Base-by-base conservation (phyloP, 208 protist genomes). In the Acanthamoeba lenticulata region DNA sequence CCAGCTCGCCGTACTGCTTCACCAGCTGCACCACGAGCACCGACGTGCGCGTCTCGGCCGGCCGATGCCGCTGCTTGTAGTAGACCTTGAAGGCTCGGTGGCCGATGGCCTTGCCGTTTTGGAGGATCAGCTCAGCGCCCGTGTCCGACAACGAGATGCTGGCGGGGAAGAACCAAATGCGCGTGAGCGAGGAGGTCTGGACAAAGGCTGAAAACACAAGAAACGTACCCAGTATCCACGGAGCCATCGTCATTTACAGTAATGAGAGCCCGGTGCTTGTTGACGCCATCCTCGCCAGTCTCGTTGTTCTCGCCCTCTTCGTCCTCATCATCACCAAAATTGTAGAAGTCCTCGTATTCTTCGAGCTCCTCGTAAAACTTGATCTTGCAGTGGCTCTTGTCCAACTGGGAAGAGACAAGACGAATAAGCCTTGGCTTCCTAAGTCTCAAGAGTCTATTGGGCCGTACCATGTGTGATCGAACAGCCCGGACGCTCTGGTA, bases 331-430 rank as follows among this genome's bases (percentile, higher is more conserved):
- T 88, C 79, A 27, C 45, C 47, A 40, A 96, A 97, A 72, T 98
- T 96, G 92, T 97, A 98, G 47, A 79, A 98, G 34, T 97, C 97
- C 11, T 83, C 65, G 21, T 94, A 96, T 92, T 98, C 96, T 2
- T 94, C 88, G 36, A 93, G 74, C 27, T 96, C 89, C 7, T 95
- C 96, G 24, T 96, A 94, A 83, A 95, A 95, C 34, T 81, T 85
- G 7, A 97, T 44, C 65, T 95, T 97, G 88, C 96, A 97, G 90
- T 98, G 97, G 38, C 92, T 85, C 77, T 96, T 95, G 85, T 95
- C 94, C 4, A 83, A 13, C 92, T 88, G 45, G 15, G 13, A 45
- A 83, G 6, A 4, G n/a, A 52, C 15, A 15, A 15, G 45, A 15
- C 6, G 27, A 47, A 27, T 13, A n/a, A n/a, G n/a, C n/a, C n/a